phyloP scores from a whole-genome alignment of 2,329 filamentous ascomycete genomes.

The Fusarium robinianum region DNA sequence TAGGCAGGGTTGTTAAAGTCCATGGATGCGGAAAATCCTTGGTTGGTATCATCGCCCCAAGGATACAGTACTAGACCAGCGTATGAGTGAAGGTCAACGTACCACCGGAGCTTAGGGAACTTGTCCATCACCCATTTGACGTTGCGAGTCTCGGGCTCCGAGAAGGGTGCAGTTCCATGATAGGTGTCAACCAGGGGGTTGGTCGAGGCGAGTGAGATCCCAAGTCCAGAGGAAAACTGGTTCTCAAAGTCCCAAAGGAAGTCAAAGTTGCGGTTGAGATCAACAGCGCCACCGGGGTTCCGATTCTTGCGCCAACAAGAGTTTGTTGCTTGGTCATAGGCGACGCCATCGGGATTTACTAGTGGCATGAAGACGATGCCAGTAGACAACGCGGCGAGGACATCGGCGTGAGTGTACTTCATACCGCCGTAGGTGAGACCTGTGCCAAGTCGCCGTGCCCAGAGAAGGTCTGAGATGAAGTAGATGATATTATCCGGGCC shows the following conservation, averaged over 20 bases:
- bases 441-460: conserved; percentile 51
- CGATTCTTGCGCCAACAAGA: conserved; percentile 58
- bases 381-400: conserved; percentile 52
- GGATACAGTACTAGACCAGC: conserved; percentile 53
- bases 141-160: conserved; percentile 55
- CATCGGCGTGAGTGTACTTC: conserved; percentile 55
- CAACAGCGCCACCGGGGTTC: conserved; percentile 50
- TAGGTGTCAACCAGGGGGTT: conserved; percentile 30
- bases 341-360: conserved; percentile 53
- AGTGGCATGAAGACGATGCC: conserved; percentile 56
- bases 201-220: not conserved
- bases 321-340: conserved; percentile 51
- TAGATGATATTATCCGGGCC: conserved; percentile 59
- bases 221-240: not conserved
- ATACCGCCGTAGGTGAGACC: conserved; percentile 56
- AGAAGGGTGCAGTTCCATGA: conserved; percentile 51
- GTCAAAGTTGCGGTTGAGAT: conserved; percentile 58
- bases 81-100: conserved; percentile 56
- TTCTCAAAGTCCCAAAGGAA: conserved; percentile 45
- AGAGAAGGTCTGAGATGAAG: conserved; percentile 59
- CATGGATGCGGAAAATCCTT: conserved; percentile 45
- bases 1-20: conserved; percentile 54
- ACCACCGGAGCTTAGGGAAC: conserved; percentile 53
- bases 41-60: conserved; percentile 55
- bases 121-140: conserved; percentile 53